These are phyloP conservation scores for Larix sibirica DNA, from an alignment of 83 land plant genomes.

Conservation along the genomic window DNA sequence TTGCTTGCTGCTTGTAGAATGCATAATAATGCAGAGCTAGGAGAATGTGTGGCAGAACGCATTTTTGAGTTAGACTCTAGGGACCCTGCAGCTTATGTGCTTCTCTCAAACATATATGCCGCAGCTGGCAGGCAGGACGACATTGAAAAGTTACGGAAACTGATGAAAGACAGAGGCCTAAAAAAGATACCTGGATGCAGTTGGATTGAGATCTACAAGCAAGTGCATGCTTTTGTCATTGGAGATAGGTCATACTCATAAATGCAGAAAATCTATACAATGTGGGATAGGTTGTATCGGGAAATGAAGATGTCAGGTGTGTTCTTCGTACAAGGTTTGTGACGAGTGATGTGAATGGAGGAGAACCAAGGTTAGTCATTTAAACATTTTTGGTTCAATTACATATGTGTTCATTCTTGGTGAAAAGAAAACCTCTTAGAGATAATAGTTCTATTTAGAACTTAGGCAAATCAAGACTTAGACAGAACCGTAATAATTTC, in stretches of 20 bases:
- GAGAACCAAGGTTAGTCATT: no score
- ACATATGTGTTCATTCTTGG: no score
- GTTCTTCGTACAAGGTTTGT: no score
- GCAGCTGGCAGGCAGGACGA: slow-evolving; percentile 36
- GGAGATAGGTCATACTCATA: slow-evolving; percentile 34
- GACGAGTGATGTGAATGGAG: no score
- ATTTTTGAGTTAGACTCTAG: background rate
- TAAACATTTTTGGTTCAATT: no score
- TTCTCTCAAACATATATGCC: slow-evolving; percentile 38
- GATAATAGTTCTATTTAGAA: slow-evolving; percentile 20
- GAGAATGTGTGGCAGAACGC: background rate
- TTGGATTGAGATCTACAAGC: slow-evolving; percentile 32
- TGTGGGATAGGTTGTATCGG: slow-evolving; percentile 20
- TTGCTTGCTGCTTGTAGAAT: background rate
- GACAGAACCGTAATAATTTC: no score
- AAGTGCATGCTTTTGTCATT: slow-evolving; percentile 31
- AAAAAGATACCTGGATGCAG: slow-evolving; percentile 37
- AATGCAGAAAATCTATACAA: slow-evolving; percentile 26
- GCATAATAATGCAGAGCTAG: background rate
- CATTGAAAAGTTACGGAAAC: slow-evolving; percentile 24
- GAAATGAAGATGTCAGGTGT: slow-evolving; percentile 17
- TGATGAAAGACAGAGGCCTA: slow-evolving; percentile 25
- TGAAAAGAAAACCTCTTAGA: no score
- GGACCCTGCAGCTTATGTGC: slow-evolving; percentile 14
- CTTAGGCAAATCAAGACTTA: no score